Evolutionary conservation across 2,329 filamentous ascomycete species (phyloP).

Genomic region (Rhexocercosporidium sp.): DNA sequence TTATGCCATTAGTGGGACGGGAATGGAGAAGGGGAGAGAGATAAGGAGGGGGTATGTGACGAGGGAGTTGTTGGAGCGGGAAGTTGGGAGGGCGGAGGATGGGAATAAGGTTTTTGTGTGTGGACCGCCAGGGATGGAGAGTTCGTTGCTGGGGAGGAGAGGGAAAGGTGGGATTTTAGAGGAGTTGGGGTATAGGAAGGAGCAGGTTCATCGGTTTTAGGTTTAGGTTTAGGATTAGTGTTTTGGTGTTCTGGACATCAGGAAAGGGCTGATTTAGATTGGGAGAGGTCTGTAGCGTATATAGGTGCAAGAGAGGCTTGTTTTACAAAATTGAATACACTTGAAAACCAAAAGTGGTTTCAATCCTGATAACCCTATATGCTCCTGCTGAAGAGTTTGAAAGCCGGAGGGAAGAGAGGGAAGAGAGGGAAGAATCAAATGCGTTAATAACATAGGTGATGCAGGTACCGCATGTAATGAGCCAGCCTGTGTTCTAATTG

Average conservation of each 20-base stretch:
- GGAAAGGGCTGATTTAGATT: neutral
- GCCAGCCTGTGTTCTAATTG: too few species aligned
- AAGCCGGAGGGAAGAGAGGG: too few species aligned
- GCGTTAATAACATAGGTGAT: too few species aligned
- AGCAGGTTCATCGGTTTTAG: slow-evolving; percentile 64
- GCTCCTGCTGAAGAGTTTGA: too few species aligned
- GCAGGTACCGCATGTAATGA: too few species aligned
- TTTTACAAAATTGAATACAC: too few species aligned
- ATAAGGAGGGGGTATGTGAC: slow-evolving; percentile 63
- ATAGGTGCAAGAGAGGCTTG: too few species aligned
- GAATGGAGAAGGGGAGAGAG: slow-evolving; percentile 48
- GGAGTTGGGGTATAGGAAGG: slow-evolving; percentile 61
- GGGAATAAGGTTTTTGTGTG: slow-evolving; percentile 69
- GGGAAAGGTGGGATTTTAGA: slow-evolving; percentile 55
- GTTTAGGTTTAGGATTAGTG: neutral
- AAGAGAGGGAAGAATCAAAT: too few species aligned
- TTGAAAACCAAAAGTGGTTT: too few species aligned
- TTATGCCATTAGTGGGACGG: slow-evolving; percentile 61
- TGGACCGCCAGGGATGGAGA: slow-evolving; percentile 71
- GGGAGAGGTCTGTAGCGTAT: neutral
- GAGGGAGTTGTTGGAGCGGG: slow-evolving; percentile 58
- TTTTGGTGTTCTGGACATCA: neutral
- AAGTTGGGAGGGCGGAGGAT: slow-evolving; percentile 45
- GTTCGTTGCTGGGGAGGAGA: slow-evolving; percentile 51
- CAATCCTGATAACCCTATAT: too few species aligned